phyloP scores from a whole-genome alignment of 805 yeast species.

The Starmerella roubikii region DNA sequence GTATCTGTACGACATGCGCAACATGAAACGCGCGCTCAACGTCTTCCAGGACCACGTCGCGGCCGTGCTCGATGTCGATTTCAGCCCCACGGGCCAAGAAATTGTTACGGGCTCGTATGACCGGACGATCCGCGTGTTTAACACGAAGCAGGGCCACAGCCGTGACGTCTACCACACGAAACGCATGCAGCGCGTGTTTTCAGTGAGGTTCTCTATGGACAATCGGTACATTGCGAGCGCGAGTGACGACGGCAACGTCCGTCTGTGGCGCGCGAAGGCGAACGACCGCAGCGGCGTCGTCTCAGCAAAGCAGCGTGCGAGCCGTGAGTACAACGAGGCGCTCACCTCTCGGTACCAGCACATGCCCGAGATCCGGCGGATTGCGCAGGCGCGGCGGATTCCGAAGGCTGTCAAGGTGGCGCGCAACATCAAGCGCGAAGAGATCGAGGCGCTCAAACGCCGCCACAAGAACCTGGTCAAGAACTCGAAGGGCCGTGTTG shows the following conservation, averaged over 20 bases:
- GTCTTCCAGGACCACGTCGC: slow-evolving; percentile 92
- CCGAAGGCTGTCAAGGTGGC: slow-evolving; percentile 84
- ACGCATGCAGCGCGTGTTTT: slow-evolving; percentile 91
- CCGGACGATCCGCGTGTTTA: slow-evolving; percentile 73
- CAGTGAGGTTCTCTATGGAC: slow-evolving; percentile 77
- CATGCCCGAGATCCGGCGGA: slow-evolving; percentile 93
- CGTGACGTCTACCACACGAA: slow-evolving; percentile 92
- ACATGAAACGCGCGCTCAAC: slow-evolving; percentile 64
- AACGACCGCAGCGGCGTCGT: slow-evolving; percentile 72
- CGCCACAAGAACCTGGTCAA: slow-evolving; percentile 74
- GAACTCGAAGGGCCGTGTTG: slow-evolving; percentile 44
- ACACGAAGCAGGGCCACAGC: slow-evolving; percentile 71
- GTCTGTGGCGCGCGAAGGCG: slow-evolving; percentile 85
- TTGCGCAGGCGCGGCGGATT: slow-evolving; percentile 81
- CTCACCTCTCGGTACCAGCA: slow-evolving; percentile 82
- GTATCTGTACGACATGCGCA: slow-evolving; percentile 93
- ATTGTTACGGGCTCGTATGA: slow-evolving; percentile 92
- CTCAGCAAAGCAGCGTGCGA: slow-evolving; percentile 63
- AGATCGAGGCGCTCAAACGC: slow-evolving; percentile 57
- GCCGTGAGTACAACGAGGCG: slow-evolving; percentile 81
- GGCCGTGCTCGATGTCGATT: slow-evolving; percentile 89
- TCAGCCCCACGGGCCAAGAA: slow-evolving; percentile 94
- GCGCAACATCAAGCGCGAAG: slow-evolving; percentile 66
- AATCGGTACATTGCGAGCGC: slow-evolving; percentile 77
- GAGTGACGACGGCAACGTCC: slow-evolving; percentile 89